These are phyloP conservation scores for Purshia tridentata DNA, from an alignment of 306 rosid genomes.

Conservation along the genomic window DNA sequence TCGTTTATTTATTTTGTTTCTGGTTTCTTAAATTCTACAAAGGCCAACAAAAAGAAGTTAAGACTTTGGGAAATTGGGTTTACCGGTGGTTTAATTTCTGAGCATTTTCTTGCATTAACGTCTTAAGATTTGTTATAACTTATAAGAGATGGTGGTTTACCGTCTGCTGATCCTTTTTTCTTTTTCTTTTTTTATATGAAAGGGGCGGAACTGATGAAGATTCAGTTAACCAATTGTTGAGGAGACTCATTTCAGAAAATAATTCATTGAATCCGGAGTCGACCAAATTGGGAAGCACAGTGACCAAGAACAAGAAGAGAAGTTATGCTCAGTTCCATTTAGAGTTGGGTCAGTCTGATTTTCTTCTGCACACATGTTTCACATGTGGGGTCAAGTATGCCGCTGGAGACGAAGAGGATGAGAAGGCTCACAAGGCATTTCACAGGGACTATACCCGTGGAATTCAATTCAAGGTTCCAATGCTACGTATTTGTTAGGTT, in stretches of 20 bases:
- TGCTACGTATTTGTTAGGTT: not conserved
- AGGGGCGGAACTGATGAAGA: constrained; percentile 19
- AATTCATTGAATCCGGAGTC: constrained; percentile 11
- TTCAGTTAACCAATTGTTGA: constrained; percentile 1
- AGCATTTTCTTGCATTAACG: not conserved
- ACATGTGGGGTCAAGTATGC: constrained; percentile 62
- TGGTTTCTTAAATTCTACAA: not conserved
- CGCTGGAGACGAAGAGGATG: constrained; percentile 61
- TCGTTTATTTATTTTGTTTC: not conserved
- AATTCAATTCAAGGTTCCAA: constrained; percentile 57
- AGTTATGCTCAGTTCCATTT: constrained; percentile 78
- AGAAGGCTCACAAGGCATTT: constrained; percentile 68
- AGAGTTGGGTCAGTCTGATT: constrained; percentile 80
- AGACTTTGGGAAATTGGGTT: not conserved
- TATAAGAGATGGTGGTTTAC: not conserved
- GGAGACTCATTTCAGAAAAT: not conserved
- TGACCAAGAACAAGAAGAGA: constrained; percentile 73
- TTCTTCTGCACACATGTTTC: constrained; percentile 54
- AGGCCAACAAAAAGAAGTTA: not conserved
- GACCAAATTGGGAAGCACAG: constrained; percentile 25
- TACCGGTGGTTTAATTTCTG: not conserved
- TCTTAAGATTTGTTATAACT: not conserved
- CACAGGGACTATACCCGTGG: constrained; percentile 63
- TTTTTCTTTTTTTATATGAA: not conserved
- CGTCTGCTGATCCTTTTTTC: not conserved